These are phyloP conservation scores for Haberlea rhodopensis DNA, from an alignment of 257 asterid species.

Conservation along the genomic window DNA sequence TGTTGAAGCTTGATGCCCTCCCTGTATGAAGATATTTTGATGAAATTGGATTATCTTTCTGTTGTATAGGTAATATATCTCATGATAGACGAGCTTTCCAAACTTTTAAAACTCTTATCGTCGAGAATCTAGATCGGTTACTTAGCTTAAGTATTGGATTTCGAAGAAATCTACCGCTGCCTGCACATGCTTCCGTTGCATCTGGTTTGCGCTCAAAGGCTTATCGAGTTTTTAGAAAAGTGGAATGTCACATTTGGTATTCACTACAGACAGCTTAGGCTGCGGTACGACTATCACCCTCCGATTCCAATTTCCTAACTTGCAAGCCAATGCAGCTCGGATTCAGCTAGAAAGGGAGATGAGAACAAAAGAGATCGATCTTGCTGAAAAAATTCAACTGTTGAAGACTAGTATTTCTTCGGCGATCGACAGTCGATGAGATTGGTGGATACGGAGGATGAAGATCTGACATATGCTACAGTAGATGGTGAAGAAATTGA, in stretches of 20 bases:
- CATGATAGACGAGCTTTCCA: conserved; percentile 78
- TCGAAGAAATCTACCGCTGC: conserved; percentile 72
- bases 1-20: neutral
- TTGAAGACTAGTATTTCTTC: conserved; percentile 52
- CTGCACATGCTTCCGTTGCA: conserved; percentile 79
- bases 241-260: conserved; percentile 84
- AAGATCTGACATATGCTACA: conserved; percentile 40
- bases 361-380: conserved; percentile 67
- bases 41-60: conserved; percentile 2
- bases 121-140: conserved; percentile 76
- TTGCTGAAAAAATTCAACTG: conserved; percentile 54
- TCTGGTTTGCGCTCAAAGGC: conserved; percentile 67
- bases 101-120: conserved; percentile 66
- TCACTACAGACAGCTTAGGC: conserved; percentile 75
- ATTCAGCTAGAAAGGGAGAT: conserved; percentile 67
- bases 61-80: conserved; percentile 74
- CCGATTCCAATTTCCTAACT: conserved; percentile 72
- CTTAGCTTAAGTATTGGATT: conserved; percentile 80
- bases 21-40: conserved; percentile 10
- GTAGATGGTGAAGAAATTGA: conserved; percentile 47
- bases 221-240: conserved; percentile 80
- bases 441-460: conserved; percentile 59
- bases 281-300: conserved; percentile 83
- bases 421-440: conserved; percentile 58
- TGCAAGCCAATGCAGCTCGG: conserved; percentile 63